phyloP scores from a whole-genome alignment of 2,329 filamentous ascomycete genomes.

The Nothopassalora personata region DNA sequence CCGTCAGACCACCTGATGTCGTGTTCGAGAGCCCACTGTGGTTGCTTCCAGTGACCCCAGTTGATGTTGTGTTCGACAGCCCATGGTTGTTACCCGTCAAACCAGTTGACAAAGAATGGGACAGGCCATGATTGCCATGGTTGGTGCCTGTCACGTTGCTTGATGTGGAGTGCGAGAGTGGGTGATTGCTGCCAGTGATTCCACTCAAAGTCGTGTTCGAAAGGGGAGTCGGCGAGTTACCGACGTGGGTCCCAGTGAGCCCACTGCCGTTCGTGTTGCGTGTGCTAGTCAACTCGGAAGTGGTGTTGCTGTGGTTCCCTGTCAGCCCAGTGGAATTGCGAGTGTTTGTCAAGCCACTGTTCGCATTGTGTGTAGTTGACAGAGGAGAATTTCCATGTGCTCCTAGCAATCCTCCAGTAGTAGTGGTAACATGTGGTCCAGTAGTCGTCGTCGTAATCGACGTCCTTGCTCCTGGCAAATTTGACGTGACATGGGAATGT shows the following conservation, averaged over 20 bases:
- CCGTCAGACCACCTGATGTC: background rate
- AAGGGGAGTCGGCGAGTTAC: background rate
- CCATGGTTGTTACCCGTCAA: no score
- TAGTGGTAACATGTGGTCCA: background rate
- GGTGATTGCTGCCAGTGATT: background rate
- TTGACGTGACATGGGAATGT: background rate
- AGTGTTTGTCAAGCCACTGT: background rate
- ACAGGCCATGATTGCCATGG: no score
- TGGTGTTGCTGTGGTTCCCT: background rate
- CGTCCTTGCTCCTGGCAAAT: background rate
- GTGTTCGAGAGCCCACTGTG: background rate
- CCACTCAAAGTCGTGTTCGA: background rate
- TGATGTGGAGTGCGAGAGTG: no score
- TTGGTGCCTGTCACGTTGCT: no score
- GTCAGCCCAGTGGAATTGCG: background rate
- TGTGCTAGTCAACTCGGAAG: background rate
- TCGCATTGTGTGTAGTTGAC: background rate
- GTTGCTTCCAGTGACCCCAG: no score
- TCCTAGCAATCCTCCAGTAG: background rate
- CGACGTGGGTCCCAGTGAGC: background rate
- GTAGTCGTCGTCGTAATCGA: background rate
- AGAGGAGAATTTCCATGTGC: background rate
- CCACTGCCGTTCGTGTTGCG: background rate
- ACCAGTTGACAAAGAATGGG: no score
- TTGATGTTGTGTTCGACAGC: no score